Conservation (phyloP, 345 rosid genomes). For the Sisymbrium altissimum region DNA sequence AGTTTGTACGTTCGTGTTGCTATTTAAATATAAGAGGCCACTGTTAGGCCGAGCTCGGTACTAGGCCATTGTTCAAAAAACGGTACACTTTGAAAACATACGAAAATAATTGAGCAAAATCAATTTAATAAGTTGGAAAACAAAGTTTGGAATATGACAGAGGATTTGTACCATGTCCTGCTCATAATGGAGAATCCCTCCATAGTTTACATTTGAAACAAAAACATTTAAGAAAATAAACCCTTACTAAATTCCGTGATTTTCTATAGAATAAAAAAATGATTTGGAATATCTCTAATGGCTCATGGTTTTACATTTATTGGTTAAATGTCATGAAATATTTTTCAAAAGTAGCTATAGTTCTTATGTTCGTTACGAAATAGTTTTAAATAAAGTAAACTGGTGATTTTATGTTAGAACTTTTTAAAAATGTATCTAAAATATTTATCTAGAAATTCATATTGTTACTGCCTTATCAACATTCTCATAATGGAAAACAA, state of each 20-base stretch:
- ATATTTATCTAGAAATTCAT: not conserved
- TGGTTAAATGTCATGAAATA: not conserved
- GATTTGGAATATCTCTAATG: not conserved
- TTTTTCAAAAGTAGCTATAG: not conserved
- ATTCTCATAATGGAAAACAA: not conserved
- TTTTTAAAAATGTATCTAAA: not conserved
- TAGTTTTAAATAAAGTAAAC: not conserved
- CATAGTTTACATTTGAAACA: not conserved
- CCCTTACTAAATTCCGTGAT: not conserved
- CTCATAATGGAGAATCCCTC: slow-evolving; percentile 15
- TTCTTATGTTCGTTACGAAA: not conserved
- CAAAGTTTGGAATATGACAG: slow-evolving; percentile 2
- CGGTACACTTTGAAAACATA: not conserved
- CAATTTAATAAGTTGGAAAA: not conserved
- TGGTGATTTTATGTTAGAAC: not conserved
- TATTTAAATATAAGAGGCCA: not conserved
- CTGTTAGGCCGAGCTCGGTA: not conserved
- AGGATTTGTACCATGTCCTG: slow-evolving; percentile 6
- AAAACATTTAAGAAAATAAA: not conserved
- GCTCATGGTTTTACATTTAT: not conserved
- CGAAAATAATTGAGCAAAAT: not conserved
- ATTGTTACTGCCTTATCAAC: not conserved
- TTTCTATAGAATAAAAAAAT: not conserved
- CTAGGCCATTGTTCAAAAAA: not conserved
- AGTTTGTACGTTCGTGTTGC: not conserved